Percentiles rank a stretch among this genome's conserved stretches.
phyloP scores from a whole-genome alignment of 2,329 filamentous ascomycete species.

The Macrophomina pseudophaseolina region DNA sequence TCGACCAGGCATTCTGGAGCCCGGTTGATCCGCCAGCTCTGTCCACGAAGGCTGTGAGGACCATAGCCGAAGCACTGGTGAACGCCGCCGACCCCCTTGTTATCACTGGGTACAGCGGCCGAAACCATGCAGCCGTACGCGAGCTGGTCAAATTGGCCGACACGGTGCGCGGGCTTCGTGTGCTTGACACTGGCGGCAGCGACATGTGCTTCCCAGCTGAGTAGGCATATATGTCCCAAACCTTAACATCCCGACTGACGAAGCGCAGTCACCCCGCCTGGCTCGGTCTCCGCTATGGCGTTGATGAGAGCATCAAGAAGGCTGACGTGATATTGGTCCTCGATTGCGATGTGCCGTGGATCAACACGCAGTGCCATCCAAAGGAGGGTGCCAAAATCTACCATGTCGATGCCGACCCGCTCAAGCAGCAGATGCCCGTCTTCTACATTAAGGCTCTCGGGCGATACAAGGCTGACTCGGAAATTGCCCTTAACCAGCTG shows the following conservation, averaged over 20 bases:
- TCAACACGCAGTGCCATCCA: conserved; percentile 74
- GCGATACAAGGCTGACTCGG: conserved; percentile 58
- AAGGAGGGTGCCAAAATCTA: conserved; percentile 62
- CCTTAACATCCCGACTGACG: not conserved
- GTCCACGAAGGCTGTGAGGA: conserved; percentile 58
- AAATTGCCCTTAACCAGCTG: conserved; percentile 70
- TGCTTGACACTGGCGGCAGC: conserved; percentile 76
- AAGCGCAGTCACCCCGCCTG: conserved; percentile 57
- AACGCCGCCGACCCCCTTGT: conserved; percentile 70
- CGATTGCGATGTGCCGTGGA: conserved; percentile 93
- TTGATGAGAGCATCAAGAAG: conserved; percentile 72
- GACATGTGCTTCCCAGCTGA: conserved; percentile 78
- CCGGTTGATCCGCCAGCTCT: conserved; percentile 71
- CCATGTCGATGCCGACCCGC: conserved; percentile 69
- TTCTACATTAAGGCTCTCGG: conserved; percentile 62
- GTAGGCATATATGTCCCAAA: not conserved
- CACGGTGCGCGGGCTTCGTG: conserved; percentile 69
- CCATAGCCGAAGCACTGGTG: conserved; percentile 67
- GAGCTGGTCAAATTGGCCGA: conserved; percentile 71
- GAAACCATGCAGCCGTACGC: conserved; percentile 67
- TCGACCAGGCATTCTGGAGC: conserved; percentile 74
- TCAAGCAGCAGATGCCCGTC: conserved; percentile 67
- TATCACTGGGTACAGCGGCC: conserved; percentile 72
- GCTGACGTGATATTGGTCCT: conserved; percentile 86
- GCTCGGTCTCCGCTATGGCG: conserved; percentile 71